Evolutionary conservation across 768 basidiomycete species (phyloP), one percentile per base, ranked within the genome.

Genomic region (Postia placenta): DNA sequence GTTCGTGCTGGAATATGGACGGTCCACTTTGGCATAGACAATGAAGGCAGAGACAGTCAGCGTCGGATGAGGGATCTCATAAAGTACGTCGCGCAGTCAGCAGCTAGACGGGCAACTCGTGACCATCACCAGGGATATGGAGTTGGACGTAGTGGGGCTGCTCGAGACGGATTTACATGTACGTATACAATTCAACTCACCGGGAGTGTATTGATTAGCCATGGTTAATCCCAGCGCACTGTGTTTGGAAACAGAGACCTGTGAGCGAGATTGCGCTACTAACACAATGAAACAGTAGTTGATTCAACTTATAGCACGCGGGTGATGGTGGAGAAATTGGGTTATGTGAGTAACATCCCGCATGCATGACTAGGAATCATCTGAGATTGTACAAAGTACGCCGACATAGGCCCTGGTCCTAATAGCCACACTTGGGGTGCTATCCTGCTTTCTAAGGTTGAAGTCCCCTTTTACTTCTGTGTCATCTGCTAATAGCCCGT

Each of bases 361-460:
- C 30, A 25, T 22, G 12, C 9, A n/a, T n/a, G n/a, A n/a, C n/a
- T n/a, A n/a, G n/a, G n/a, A n/a, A n/a, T n/a, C n/a, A n/a, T n/a
- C n/a, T n/a, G n/a, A n/a, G n/a, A n/a, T n/a, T n/a, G n/a, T n/a
- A n/a, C n/a, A 5, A 54, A 92, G 88, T 81, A 92, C 60, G 86
- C 91, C 4, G 92, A 95, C 59, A 71, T 92, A 12, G 92, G 92
- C 2, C 92, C 92, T 3, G 89, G 89, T 35, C 90, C 91, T 2
- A 87, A 89, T 60, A 71, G 81, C 44, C 91, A 94, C 60, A 94
- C 92, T 0, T 94, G 92, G 92, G 92, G 92, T 42, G 86, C 85
- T 23, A 81, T 75, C 4, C 70, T 94, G 2, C 68, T 94, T 2
- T 89, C 88, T 3, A 92, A 92, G 72, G 87, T n/a, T 78, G 54